phyloP scores from a whole-genome alignment of 1,284 basidiomycete species.

The Trichosporon sp. region DNA sequence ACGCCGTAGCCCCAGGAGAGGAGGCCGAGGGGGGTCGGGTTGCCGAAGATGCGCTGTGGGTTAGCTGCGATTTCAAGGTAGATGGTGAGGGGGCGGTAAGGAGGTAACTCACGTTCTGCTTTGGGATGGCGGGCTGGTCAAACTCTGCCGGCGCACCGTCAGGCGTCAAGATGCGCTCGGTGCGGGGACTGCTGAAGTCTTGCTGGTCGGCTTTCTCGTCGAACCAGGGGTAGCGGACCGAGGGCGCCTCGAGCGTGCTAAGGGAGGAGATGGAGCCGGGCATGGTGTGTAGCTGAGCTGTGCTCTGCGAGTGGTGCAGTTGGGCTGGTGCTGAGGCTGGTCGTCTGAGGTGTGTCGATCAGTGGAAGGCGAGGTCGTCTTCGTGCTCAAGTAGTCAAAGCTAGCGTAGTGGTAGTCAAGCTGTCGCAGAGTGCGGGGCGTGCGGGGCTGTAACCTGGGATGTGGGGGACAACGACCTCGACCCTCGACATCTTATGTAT shows the following conservation, averaged over 20 bases:
- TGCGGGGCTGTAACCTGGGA: too few species aligned
- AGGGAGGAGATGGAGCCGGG: not conserved
- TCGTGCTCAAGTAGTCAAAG: too few species aligned
- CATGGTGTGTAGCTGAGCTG: too few species aligned
- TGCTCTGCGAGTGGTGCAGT: not conserved
- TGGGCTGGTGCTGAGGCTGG: not conserved
- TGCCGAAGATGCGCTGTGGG: conserved; percentile 3
- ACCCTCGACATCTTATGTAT: too few species aligned
- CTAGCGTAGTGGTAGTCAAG: too few species aligned
- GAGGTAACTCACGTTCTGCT: not conserved
- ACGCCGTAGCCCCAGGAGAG: not conserved
- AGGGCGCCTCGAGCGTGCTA: not conserved
- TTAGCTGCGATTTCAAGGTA: not conserved
- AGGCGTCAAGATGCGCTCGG: conserved; percentile 5
- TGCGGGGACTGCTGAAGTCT: not conserved
- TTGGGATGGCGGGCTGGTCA: conserved; percentile 1
- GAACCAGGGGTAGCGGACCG: not conserved
- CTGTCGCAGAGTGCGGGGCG: too few species aligned
- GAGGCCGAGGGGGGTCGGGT: conserved; percentile 3
- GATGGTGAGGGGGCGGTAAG: not conserved
- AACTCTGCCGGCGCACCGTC: conserved; percentile 5
- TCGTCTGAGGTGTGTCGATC: not conserved
- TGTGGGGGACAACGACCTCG: too few species aligned
- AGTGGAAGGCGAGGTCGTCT: too few species aligned
- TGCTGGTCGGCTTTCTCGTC: not conserved